These are phyloP conservation scores for Aspergillus alliaceus DNA, from an alignment of 2,329 filamentous ascomycete genomes.

Conservation along the genomic window DNA sequence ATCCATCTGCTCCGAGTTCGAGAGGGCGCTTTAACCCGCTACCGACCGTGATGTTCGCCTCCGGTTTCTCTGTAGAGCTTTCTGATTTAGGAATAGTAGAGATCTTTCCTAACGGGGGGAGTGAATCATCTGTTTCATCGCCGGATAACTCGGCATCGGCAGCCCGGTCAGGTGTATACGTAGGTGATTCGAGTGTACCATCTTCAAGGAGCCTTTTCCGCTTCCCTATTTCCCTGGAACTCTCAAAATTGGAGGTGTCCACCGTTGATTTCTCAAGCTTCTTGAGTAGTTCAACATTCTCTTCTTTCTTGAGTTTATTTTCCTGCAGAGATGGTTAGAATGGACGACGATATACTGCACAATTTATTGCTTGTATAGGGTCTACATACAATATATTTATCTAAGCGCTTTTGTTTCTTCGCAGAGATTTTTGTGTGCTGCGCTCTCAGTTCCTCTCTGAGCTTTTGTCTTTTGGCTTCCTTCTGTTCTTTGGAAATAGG, in stretches of 20 bases:
- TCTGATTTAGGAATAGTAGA: slow-evolving; percentile 33
- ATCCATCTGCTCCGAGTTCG: slow-evolving; percentile 74
- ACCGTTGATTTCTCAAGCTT: slow-evolving; percentile 77
- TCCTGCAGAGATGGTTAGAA: slow-evolving; percentile 53
- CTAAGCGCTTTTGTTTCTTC: slow-evolving; percentile 67
- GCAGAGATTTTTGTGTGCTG: slow-evolving; percentile 57
- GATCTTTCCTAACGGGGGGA: slow-evolving; percentile 26
- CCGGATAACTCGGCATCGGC: slow-evolving; percentile 31
- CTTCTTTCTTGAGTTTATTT: slow-evolving; percentile 90
- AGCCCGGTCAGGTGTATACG: slow-evolving; percentile 19
- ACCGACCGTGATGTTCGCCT: slow-evolving; percentile 47
- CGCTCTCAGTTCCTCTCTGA: slow-evolving; percentile 56
- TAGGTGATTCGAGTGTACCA: slow-evolving; percentile 11
- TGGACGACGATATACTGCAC: neutral
- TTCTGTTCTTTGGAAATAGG: slow-evolving; percentile 53
- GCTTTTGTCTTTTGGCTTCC: slow-evolving; percentile 51
- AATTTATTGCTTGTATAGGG: neutral
- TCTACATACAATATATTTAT: slow-evolving; percentile 63
- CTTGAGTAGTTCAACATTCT: slow-evolving; percentile 79
- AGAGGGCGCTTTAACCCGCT: slow-evolving; percentile 85
- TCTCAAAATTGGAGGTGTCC: slow-evolving; percentile 78
- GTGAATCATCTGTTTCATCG: slow-evolving; percentile 37
- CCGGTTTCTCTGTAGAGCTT: slow-evolving; percentile 48
- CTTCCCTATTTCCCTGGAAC: slow-evolving; percentile 74
- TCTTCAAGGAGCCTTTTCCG: slow-evolving; percentile 66